These are phyloP conservation scores for Arabidopsis lyrata DNA, from an alignment of 441 rosid species.

Conservation along the genomic window DNA sequence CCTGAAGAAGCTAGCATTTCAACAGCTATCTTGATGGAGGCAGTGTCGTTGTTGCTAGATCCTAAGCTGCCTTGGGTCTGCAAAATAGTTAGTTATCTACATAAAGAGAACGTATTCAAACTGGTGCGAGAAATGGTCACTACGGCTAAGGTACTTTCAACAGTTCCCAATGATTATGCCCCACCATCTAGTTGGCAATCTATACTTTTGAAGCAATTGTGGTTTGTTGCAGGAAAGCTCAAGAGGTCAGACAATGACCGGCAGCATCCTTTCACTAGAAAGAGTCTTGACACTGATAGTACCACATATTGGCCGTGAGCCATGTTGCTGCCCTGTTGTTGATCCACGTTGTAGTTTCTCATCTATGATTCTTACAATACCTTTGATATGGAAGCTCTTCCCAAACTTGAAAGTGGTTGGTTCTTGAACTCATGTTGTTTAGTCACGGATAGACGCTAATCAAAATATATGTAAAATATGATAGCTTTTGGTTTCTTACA, in stretches of 20 bases:
- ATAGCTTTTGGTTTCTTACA: constrained; percentile 6
- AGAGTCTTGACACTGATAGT: constrained; percentile 60
- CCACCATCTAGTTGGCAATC: constrained; percentile 28
- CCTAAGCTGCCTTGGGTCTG: constrained; percentile 94
- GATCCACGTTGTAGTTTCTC: constrained; percentile 81
- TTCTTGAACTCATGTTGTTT: constrained; percentile 26
- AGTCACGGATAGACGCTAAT: constrained; percentile 4
- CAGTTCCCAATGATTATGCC: constrained; percentile 24
- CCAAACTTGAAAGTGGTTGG: constrained; percentile 85
- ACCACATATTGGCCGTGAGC: constrained; percentile 71
- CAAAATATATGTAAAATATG: constrained; percentile 6
- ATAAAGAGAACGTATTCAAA: constrained; percentile 61
- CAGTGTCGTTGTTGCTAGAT: constrained; percentile 69
- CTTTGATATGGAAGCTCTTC: constrained; percentile 84
- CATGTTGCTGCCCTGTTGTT: constrained; percentile 70
- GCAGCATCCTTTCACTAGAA: constrained; percentile 69
- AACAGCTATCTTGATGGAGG: constrained; percentile 69
- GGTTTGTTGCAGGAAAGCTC: constrained; percentile 66
- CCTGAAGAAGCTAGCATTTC: constrained; percentile 54
- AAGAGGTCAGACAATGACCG: constrained; percentile 38
- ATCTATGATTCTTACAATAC: constrained; percentile 86
- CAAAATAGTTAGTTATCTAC: constrained; percentile 72
- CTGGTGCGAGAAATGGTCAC: constrained; percentile 74
- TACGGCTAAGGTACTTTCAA: constrained; percentile 62
- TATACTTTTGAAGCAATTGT: constrained; percentile 17